These are phyloP conservation scores for Reticulascus tulasneorum DNA, from an alignment of 2,329 filamentous ascomycete genomes.

Conservation along the genomic window DNA sequence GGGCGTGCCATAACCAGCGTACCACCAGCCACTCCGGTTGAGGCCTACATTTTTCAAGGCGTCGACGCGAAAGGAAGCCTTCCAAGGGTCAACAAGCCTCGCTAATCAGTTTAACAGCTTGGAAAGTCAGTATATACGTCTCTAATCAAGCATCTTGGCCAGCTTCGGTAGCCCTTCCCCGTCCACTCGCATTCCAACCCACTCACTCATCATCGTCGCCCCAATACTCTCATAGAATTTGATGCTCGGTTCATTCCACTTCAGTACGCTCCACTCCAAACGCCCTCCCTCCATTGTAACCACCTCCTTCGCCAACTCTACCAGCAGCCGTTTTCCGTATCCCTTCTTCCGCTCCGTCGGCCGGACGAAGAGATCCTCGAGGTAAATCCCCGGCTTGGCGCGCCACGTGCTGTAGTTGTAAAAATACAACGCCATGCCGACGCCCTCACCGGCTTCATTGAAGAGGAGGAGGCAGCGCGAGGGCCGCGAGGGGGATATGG, in stretches of 20 bases:
- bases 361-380: constrained; percentile 88
- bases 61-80: constrained; percentile 27
- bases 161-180: constrained; percentile 60
- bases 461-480: constrained; percentile 72
- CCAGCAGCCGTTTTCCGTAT: constrained; percentile 74
- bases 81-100: not conserved
- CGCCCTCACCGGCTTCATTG: constrained; percentile 42
- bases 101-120: not conserved
- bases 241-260: constrained; percentile 90
- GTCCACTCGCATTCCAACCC: constrained; percentile 73
- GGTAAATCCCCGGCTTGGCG: constrained; percentile 80
- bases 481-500: constrained; percentile 54
- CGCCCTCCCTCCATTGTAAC: constrained; percentile 67
- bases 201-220: constrained; percentile 63
- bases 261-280: constrained; percentile 86
- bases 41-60: constrained; percentile 46
- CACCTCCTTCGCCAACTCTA: constrained; percentile 75
- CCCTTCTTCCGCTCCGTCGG: constrained; percentile 67
- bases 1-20: constrained; percentile 28
- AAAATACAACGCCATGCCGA: constrained; percentile 86
- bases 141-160: constrained; percentile 36
- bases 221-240: constrained; percentile 76
- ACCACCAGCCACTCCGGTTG: constrained; percentile 25
- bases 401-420: constrained; percentile 96
- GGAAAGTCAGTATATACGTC: not conserved